Base-by-base conservation (phyloP, 192 early-diverging fungal species). In the Umbelopsis sp. region DNA sequence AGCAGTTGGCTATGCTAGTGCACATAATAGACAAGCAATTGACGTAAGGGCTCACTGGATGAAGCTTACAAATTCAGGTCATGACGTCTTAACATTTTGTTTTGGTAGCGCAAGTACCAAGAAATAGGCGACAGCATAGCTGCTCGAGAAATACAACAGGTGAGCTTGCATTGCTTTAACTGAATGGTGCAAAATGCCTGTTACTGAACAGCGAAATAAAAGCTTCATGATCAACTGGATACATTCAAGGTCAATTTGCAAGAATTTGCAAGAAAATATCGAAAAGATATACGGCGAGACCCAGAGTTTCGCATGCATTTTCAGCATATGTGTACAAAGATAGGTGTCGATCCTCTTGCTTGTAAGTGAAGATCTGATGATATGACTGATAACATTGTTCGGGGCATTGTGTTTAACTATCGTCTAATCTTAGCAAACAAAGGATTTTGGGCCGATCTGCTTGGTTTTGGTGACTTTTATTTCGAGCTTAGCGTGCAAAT, bases 391-490 rank as follows among this genome's bases (percentile, higher is more conserved):
- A 27, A 27, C 30, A 4, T 48, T 13, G 47, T 2, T 35, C 20
- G 9, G n/a, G 4, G 3, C 5, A 37, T 23, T 13, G 22, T 44
- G 35, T 45, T 48, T 12, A 9, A 45, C 1, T 21, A 55, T 16
- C 41, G 18, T 35, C 27, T 12, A 20, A 37, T 23, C 71, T 48
- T 64, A 86, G 94, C 95, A 47, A 95, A 94, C 71, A 99, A 99
- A 76, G 94, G 96, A 23, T 94, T 94, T 70, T 97, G 96, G 97
- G 87, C 94, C 0, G 96, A 97, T 64, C 78, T 99, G 11, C 78
- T 99, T 3, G 97, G 97, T 0, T 91, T 98, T 7, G 94, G 96
- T 16, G 95, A 98, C 75, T 99, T 99, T 81, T 99, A 99, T 80
- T 97, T 95, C 72, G 95, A 98, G 58, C 84, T 99, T 4, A 93